Percentiles rank a stretch among this genome's conserved stretches.
These are phyloP conservation scores for Cystofilobasidium capitatum DNA, from an alignment of 768 basidiomycete genomes.

Conservation along the genomic window DNA sequence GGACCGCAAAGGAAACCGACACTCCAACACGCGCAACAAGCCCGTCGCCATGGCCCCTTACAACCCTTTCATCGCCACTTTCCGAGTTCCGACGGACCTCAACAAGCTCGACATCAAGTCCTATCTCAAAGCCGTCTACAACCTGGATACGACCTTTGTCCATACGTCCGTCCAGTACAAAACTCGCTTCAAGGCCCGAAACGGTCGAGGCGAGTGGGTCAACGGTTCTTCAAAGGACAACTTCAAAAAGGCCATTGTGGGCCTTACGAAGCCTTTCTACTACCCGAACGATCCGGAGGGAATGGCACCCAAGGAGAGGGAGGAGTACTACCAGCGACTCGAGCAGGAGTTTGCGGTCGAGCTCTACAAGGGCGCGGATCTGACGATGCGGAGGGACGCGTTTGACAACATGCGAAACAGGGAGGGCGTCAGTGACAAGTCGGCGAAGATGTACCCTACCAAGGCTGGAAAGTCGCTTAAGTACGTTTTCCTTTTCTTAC, in stretches of 20 bases:
- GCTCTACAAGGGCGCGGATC: neutral
- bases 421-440: neutral
- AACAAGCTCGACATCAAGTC: slow-evolving; percentile 88
- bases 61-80: slow-evolving; percentile 90
- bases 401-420: neutral
- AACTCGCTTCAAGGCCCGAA: slow-evolving; percentile 50
- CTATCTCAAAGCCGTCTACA: slow-evolving; percentile 74
- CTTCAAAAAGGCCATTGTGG: slow-evolving; percentile 87
- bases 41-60: slow-evolving; percentile 51
- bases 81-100: slow-evolving; percentile 71
- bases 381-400: neutral
- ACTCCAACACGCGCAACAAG: neutral
- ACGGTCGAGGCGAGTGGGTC: slow-evolving; percentile 29
- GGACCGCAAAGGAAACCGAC: neutral
- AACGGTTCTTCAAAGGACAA: slow-evolving; percentile 40
- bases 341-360: slow-evolving; percentile 3
- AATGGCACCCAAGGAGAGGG: slow-evolving; percentile 34
- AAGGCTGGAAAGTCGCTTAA: neutral
- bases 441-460: slow-evolving; percentile 3
- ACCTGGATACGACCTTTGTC: slow-evolving; percentile 81
- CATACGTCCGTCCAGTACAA: slow-evolving; percentile 56
- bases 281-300: slow-evolving; percentile 51
- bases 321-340: slow-evolving; percentile 30
- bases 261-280: slow-evolving; percentile 85
- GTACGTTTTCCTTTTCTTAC: too few species aligned